phyloP scores from a whole-genome alignment of 805 yeast species.

The Metschnikowia colocasiae region DNA sequence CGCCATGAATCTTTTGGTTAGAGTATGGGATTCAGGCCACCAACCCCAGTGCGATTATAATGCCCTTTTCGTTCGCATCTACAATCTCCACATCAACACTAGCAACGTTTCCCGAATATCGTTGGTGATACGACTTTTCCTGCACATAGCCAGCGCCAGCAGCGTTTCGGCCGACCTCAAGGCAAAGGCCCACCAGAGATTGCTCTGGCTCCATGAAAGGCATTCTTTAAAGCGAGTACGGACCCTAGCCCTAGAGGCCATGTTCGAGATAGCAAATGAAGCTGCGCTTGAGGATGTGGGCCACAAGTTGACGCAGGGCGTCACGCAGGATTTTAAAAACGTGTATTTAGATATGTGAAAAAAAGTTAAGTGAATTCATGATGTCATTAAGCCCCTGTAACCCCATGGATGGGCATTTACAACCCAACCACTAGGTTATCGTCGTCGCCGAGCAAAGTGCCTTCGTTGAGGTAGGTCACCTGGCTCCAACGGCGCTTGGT shows the following conservation, averaged over 20 bases:
- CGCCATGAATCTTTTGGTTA: slow-evolving; percentile 30
- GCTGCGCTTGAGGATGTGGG: neutral
- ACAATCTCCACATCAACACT: slow-evolving; percentile 55
- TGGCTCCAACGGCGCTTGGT: slow-evolving; percentile 20
- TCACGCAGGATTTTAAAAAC: slow-evolving; percentile 2
- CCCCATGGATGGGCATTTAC: too few relatives aligned
- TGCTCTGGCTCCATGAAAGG: slow-evolving; percentile 26
- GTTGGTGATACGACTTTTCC: slow-evolving; percentile 43
- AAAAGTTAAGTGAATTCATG: too few relatives aligned
- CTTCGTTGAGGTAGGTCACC: slow-evolving; percentile 18
- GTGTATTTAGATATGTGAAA: slow-evolving; percentile 1
- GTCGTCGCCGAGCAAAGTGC: slow-evolving; percentile 20
- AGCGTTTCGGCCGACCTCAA: slow-evolving; percentile 1
- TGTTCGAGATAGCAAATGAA: slow-evolving; percentile 37
- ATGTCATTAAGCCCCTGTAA: too few relatives aligned
- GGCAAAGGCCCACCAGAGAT: slow-evolving; percentile 17
- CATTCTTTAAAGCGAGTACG: slow-evolving; percentile 35
- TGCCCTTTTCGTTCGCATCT: slow-evolving; percentile 44
- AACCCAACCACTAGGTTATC: slow-evolving; percentile 21
- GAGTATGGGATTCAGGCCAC: slow-evolving; percentile 38
- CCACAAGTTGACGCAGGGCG: neutral
- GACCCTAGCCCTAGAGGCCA: slow-evolving; percentile 37
- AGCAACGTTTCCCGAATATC: slow-evolving; percentile 35
- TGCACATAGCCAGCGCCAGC: slow-evolving; percentile 27
- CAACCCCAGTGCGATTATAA: slow-evolving; percentile 30